Evolutionary conservation across 179 eudicot genomes (phyloP).

Genomic region (Amaranthus tricolor): DNA sequence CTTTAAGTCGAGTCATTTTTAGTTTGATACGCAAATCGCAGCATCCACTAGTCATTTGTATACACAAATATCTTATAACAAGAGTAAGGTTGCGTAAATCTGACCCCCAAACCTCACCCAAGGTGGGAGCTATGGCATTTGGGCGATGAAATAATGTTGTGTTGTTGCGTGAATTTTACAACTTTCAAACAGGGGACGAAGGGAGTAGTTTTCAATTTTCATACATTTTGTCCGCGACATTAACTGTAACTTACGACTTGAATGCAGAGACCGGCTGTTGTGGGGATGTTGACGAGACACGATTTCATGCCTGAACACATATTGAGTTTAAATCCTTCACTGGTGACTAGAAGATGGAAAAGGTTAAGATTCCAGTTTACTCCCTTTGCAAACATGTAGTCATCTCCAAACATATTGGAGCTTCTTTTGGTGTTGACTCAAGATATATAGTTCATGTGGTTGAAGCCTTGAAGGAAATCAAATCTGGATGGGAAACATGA

Average conservation of each 20-base stretch:
- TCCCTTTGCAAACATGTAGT: slow-evolving; percentile 29
- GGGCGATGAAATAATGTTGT: too few species aligned
- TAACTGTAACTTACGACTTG: slow-evolving; percentile 8
- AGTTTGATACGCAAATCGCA: background rate
- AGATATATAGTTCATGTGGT: slow-evolving; percentile 3
- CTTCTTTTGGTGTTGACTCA: background rate
- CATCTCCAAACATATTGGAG: background rate
- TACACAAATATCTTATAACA: too few species aligned
- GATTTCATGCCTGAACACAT: slow-evolving; percentile 92
- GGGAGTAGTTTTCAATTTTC: too few species aligned
- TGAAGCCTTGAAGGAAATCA: background rate
- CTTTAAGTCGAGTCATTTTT: background rate
- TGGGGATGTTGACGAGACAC: slow-evolving; percentile 90
- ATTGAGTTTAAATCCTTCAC: slow-evolving; percentile 55
- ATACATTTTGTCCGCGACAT: background rate
- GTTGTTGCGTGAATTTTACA: too few species aligned
- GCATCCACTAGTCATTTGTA: background rate
- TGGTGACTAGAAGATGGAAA: slow-evolving; percentile 58
- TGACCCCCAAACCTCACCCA: too few species aligned
- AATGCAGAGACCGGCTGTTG: slow-evolving; percentile 74
- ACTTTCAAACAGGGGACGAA: too few species aligned
- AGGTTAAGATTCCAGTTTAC: slow-evolving; percentile 53
- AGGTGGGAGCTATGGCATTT: too few species aligned
- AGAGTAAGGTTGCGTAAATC: too few species aligned
- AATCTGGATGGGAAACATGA: slow-evolving; percentile 1